Conservation (phyloP, 148 eudicot species). For the Rhododendron ovatum region DNA sequence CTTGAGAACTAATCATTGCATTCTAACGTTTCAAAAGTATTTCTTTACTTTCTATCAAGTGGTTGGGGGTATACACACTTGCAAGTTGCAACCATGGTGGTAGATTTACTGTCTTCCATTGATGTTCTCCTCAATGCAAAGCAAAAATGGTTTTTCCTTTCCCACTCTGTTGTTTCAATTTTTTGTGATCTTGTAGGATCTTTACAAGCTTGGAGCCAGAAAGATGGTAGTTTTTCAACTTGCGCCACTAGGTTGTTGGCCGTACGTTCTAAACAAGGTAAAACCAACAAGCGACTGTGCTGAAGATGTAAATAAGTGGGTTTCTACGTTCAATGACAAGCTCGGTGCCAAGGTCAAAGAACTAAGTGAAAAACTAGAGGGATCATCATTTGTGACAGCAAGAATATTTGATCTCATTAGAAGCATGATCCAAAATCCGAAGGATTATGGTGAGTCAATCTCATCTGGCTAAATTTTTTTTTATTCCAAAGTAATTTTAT, state of each 20-base stretch:
- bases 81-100: too few species aligned
- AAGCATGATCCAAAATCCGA: conserved; percentile 1
- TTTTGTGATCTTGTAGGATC: background rate
- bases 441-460: conserved; percentile 1
- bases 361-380: background rate
- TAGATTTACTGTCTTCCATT: too few species aligned
- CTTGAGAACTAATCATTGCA: too few species aligned
- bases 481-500: too few species aligned
- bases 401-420: background rate
- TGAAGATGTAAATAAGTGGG: background rate
- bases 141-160: too few species aligned
- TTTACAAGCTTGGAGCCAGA: background rate
- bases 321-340: too few species aligned
- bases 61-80: too few species aligned
- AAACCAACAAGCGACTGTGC: conserved; percentile 11
- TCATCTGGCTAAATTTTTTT: too few species aligned
- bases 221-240: conserved; percentile 8
- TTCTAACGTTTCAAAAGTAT: too few species aligned
- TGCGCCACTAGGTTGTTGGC: conserved; percentile 12
- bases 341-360: background rate
- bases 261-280: background rate
- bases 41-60: too few species aligned
- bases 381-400: background rate
- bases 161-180: too few species aligned
- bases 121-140: too few species aligned